Base-by-base conservation (phyloP, 371 early-diverging fungal species). In the Umbelopsis sp. region DNA sequence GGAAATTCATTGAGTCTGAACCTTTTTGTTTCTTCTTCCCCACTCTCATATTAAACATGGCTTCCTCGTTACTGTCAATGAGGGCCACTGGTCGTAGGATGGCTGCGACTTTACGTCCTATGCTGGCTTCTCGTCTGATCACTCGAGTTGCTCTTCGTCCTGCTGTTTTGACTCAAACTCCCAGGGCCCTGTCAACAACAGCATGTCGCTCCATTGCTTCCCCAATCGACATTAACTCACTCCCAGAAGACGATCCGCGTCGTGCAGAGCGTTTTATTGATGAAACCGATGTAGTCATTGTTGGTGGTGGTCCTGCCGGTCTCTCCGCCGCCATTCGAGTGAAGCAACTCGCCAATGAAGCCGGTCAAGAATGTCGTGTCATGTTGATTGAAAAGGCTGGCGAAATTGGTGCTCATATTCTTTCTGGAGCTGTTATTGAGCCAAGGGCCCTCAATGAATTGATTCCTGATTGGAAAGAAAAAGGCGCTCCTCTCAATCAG, bases 391-490 rank as follows among this genome's bases (percentile, higher is more conserved):
- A 99, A 76, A 99, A 99, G 88, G 99, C 93, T 24, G 89, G 92
- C 46, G 97, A 98, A 78, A 83, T 98, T 16, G 99, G 95, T 87
- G 93, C 95, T 25, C 99, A 99, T 80, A 98, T 91, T 18, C 79
- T 99, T 20, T 96, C 96, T 52, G 99, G 99, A 24, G 97, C 97
- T 37, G 98, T 98, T 38, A 74, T 99, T 44, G 99, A 99, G 73
- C 92, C 97, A 1, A 87, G 93, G 20, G 96, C 99, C 0, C 76
- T 99, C 71, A 82, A 96, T 69, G 98, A 99, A 79, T 85, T 99
- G 69, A 92, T 99, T 50, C 99, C 99, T 22, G 95, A 98, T 76
- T 99, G 98, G 98, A 95, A 95, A 79, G 97, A 96, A 69, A 91
- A 85, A 70, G 96, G 96, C 11, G 95, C 96, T 0, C 99, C 99